Base-by-base conservation (phyloP, 1,139 yeast genomes). In the Yamadazyma dushanensis region DNA sequence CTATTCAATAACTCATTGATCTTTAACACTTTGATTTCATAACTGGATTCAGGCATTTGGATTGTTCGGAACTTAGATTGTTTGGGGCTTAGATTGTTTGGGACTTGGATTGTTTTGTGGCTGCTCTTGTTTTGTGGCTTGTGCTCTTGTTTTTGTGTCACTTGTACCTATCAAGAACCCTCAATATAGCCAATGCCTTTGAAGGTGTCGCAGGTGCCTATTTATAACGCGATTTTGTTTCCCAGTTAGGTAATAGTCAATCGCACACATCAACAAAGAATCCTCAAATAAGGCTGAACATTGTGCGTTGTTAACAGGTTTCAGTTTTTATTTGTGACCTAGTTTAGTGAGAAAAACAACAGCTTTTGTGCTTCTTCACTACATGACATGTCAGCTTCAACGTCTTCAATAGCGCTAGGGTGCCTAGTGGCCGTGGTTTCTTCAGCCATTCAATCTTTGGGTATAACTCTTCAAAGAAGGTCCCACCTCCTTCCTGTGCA, bases 371-470 rank as follows among this genome's bases (percentile, higher is more conserved):
- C 7, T 25, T 9, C 3, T 7, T 14, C 13, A 3, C 18, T 25
- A 14, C 27, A 25, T 25, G 27, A 25, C 18, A 8, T 13, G 16
- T 24, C 34, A 10, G 29, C 20, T n/a, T 15, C 37, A 4, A 11
- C 46, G 3, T 47, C 52, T 3, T 38, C 55, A 13, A 70, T 76
- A 10, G 45, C 63, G 8, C 43, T 76, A 20, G 96, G 96, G 10
- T 82, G 90, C 50, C 51, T 73, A 5, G 90, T 83, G 24, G 96
- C 94, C 5, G 76, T 88, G 14, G 51, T 83, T 11, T 84, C 95
- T 2, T 81, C 94, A 3, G 90, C 90, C 2, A 72, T 83, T 23
- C 96, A 88, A 59, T 83, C 95, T 3, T 63, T 87, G 13, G 96
- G 96, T 1, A 74, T 87, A 29, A 85, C 95, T 1, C 67, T 88